phyloP scores from a whole-genome alignment of 2,329 filamentous ascomycete species.

The Epichloe amarillans region DNA sequence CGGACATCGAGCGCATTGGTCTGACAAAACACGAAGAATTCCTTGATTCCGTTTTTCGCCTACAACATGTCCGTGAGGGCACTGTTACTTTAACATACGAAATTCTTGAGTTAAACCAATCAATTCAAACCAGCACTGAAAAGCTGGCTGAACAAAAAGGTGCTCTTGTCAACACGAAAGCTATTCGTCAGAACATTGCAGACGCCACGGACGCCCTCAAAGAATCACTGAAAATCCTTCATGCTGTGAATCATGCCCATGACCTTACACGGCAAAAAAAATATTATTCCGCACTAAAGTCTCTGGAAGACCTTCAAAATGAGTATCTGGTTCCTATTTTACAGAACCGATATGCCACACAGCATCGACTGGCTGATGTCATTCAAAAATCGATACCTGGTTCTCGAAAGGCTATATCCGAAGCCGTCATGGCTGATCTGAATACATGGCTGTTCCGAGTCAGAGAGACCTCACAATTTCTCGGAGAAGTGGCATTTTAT shows the following conservation, averaged over 20 bases:
- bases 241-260: conserved; percentile 87
- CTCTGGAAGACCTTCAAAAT: conserved; percentile 89
- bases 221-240: conserved; percentile 82
- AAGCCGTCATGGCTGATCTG: conserved; percentile 91
- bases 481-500: conserved; percentile 93
- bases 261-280: conserved; percentile 80
- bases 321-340: conserved; percentile 68
- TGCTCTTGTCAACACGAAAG: conserved; percentile 79
- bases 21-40: conserved; percentile 96
- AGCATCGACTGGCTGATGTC: conserved; percentile 88
- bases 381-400: conserved; percentile 92
- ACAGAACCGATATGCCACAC: conserved; percentile 75
- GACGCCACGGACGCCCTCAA: conserved; percentile 80
- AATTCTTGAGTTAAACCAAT: conserved; percentile 84
- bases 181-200: conserved; percentile 88
- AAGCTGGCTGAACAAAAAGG: conserved; percentile 91
- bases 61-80: conserved; percentile 83
- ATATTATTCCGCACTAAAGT: conserved; percentile 88
- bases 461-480: conserved; percentile 86
- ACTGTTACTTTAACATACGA: conserved; percentile 81
- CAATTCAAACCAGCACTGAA: conserved; percentile 89
- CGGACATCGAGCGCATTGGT: conserved; percentile 87
- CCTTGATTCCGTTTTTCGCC: conserved; percentile 79
- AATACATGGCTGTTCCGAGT: conserved; percentile 96
- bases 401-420: conserved; percentile 84